Evolutionary conservation across 805 yeast genomes (phyloP).

Genomic region (Kluyveromyces nonfermentans): DNA sequence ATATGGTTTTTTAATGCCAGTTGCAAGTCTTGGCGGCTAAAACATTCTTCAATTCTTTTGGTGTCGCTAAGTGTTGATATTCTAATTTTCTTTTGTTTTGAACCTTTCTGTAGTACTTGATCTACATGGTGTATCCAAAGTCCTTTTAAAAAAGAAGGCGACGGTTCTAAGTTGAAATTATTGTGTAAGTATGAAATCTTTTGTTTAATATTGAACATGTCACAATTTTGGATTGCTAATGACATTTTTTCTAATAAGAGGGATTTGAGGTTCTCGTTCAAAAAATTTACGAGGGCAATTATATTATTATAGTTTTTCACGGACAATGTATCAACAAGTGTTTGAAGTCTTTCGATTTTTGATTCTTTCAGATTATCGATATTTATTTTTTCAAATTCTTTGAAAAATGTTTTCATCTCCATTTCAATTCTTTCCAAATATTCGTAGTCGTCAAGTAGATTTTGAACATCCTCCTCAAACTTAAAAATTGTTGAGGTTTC

Average conservation of each 20-base stretch:
- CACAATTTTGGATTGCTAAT: not conserved
- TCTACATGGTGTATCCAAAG: not conserved
- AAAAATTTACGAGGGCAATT: not conserved
- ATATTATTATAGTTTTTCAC: not conserved
- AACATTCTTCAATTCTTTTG: not conserved
- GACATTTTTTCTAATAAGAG: not conserved
- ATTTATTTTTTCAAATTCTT: not conserved
- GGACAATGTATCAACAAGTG: not conserved
- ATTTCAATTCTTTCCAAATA: not conserved
- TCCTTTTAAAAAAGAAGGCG: not conserved
- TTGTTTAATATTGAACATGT: not conserved
- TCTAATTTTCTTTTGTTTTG: not conserved
- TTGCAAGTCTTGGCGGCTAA: not conserved
- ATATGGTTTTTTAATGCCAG: not conserved
- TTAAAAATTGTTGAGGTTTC: not conserved
- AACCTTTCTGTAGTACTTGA: not conserved
- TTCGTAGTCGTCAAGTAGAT: not conserved
- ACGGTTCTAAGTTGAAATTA: not conserved
- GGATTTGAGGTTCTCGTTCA: not conserved
- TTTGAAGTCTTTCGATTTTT: not conserved
- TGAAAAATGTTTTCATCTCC: not conserved
- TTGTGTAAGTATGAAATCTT: not conserved
- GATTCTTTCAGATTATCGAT: not conserved
- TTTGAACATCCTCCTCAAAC: not conserved
- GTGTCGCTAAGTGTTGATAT: not conserved